Conservation (phyloP, 192 early-diverging fungal genomes). For the Powellomyces hirtus region DNA sequence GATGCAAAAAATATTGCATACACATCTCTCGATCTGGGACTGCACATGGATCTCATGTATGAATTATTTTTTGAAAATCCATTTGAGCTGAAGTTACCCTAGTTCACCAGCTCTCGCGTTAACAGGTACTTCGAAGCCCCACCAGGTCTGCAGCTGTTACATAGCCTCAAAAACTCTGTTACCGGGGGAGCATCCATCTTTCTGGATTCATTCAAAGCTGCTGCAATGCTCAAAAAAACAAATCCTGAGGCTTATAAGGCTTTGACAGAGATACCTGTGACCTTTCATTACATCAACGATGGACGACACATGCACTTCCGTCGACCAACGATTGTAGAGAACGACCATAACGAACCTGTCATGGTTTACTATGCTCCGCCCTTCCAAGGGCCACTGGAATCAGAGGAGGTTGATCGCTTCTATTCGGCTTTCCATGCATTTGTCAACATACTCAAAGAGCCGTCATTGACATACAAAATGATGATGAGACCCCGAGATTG, state of each 20-base stretch:
- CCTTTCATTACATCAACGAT: conserved; percentile 79
- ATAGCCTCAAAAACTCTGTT: conserved; percentile 75
- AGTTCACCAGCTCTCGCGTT: not conserved
- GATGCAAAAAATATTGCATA: conserved; percentile 85
- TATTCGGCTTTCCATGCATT: conserved; percentile 67
- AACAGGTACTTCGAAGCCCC: conserved; percentile 74
- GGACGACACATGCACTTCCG: conserved; percentile 71
- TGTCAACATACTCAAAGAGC: conserved; percentile 55
- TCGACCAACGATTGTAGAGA: conserved; percentile 59
- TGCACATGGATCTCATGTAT: conserved; percentile 88
- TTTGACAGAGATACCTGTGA: conserved; percentile 58
- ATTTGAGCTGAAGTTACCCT: not conserved
- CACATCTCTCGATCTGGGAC: conserved; percentile 71
- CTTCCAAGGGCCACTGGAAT: conserved; percentile 75
- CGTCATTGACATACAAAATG: conserved; percentile 54
- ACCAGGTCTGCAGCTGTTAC: conserved; percentile 77
- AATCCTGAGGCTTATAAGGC: conserved; percentile 62
- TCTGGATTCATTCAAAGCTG: conserved; percentile 70
- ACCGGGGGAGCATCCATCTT: conserved; percentile 73
- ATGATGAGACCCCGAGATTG: conserved; percentile 67
- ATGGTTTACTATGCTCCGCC: conserved; percentile 77
- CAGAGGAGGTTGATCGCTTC: conserved; percentile 47
- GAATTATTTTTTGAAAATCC: not conserved
- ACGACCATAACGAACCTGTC: conserved; percentile 42
- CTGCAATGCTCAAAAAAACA: conserved; percentile 52